Percentiles rank a stretch among this genome's conserved stretches.
These are phyloP conservation scores for Aspergillus fijiensis DNA, from an alignment of 2,329 filamentous ascomycete species.

Conservation along the genomic window DNA sequence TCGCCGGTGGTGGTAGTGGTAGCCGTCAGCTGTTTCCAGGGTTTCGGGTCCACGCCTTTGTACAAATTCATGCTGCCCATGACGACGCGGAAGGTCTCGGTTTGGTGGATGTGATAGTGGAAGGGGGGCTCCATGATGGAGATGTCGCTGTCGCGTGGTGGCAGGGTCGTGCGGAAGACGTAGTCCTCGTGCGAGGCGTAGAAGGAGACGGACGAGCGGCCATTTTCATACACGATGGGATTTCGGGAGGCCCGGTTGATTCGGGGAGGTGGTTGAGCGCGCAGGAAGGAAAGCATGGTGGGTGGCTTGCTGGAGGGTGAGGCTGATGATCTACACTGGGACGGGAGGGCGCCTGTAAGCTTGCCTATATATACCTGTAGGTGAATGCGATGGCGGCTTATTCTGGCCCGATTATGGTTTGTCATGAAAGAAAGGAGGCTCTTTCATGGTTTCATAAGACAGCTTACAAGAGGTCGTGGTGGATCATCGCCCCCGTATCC, in stretches of 20 bases:
- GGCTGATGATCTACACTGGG: too few relatives aligned
- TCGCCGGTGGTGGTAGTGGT: not conserved
- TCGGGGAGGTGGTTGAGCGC: not conserved
- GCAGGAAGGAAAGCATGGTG: not conserved
- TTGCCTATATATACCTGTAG: too few relatives aligned
- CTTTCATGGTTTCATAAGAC: not conserved
- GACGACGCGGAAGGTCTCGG: not conserved
- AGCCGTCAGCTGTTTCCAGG: not conserved
- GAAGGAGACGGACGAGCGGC: not conserved
- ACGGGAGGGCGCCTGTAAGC: too few relatives aligned
- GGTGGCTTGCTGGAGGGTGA: not conserved
- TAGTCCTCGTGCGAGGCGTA: not conserved
- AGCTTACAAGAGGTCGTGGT: not conserved
- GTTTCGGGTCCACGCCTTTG: not conserved
- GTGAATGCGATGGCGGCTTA: not conserved
- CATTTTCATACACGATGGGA: not conserved
- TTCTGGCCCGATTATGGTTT: not conserved
- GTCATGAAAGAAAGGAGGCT: not conserved
- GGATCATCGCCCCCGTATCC: not conserved
- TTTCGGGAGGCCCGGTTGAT: not conserved
- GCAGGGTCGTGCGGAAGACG: not conserved
- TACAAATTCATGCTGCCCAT: not conserved
- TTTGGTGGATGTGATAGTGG: not conserved
- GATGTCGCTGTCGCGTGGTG: not conserved
- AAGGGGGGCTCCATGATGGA: not conserved